Percentiles rank a stretch among this genome's conserved stretches.
Evolutionary conservation across 1,284 basidiomycete genomes (phyloP).

Genomic region (Sporisorium iseilematis-ciliati): DNA sequence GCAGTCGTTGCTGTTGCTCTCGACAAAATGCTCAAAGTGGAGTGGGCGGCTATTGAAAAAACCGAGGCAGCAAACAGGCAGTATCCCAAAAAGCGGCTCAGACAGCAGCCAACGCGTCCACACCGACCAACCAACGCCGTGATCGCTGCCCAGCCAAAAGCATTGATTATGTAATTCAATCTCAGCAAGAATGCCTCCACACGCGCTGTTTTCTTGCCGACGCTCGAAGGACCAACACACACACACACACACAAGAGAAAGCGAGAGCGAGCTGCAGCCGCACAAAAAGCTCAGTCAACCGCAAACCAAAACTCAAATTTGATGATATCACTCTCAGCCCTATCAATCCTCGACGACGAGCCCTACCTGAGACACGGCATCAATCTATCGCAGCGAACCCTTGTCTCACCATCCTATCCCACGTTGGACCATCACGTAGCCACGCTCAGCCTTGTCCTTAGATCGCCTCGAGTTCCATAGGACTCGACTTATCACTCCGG

Average conservation of each 20-base stretch:
- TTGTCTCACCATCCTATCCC: constrained; percentile 8
- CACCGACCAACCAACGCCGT: background rate
- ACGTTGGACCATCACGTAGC: background rate
- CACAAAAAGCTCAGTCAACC: constrained; percentile 8
- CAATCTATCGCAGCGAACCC: background rate
- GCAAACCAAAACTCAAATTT: background rate
- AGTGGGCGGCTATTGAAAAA: constrained; percentile 3
- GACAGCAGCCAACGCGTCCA: constrained; percentile 8
- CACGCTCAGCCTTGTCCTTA: background rate
- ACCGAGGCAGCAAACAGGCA: constrained; percentile 29
- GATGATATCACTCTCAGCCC: constrained; percentile 12
- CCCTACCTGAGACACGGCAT: background rate
- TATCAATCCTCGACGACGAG: background rate
- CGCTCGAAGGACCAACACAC: background rate
- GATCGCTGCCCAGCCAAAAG: background rate
- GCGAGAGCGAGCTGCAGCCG: background rate
- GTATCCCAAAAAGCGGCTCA: background rate
- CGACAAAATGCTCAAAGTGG: constrained; percentile 17
- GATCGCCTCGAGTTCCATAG: background rate
- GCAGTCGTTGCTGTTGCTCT: constrained; percentile 16
- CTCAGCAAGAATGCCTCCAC: constrained; percentile 1
- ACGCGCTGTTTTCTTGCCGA: background rate
- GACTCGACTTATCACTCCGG: background rate
- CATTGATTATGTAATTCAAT: constrained; percentile 9
- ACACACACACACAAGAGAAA: background rate